A percentile compares a stretch with the other conserved stretches of the same genome.
These are phyloP conservation scores for Claviceps sp. DNA, from an alignment of 2,329 filamentous ascomycete species.

Conservation along the genomic window DNA sequence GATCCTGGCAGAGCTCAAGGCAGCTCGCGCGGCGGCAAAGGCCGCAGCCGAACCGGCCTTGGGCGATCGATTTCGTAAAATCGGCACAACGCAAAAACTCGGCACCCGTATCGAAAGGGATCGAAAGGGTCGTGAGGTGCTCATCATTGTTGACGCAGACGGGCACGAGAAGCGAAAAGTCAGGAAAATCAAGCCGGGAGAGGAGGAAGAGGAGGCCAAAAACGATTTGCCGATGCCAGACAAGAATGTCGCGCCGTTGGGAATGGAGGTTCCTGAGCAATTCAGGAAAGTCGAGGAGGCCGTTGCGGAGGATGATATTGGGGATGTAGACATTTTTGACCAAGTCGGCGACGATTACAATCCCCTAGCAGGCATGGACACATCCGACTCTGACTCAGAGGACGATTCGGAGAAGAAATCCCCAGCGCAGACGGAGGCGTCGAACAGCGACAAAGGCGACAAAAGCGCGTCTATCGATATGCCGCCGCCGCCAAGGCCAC, in stretches of 20 bases:
- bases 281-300: conserved; percentile 34
- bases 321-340: conserved; percentile 52
- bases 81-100: conserved; percentile 39
- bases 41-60: conserved; percentile 36
- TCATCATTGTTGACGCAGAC: conserved; percentile 53
- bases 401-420: conserved; percentile 23
- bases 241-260: conserved; percentile 42
- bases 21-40: conserved; percentile 46
- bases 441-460: conserved; percentile 8
- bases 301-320: conserved; percentile 30
- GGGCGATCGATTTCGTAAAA: conserved; percentile 51
- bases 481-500: conserved; percentile 33
- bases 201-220: conserved; percentile 21
- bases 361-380: conserved; percentile 45
- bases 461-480: conserved; percentile 18
- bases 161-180: conserved; percentile 54
- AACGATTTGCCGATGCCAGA: conserved; percentile 38
- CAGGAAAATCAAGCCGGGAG: conserved; percentile 33
- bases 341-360: conserved; percentile 55
- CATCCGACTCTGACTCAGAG: conserved; percentile 30
- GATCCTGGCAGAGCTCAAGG: conserved; percentile 54
- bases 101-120: conserved; percentile 48
- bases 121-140: conserved; percentile 45
- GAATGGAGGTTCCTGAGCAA: conserved; percentile 52
- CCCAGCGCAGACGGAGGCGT: not conserved